These are phyloP conservation scores for Chenopodium album DNA, from an alignment of 148 eudicot genomes.

Conservation along the genomic window DNA sequence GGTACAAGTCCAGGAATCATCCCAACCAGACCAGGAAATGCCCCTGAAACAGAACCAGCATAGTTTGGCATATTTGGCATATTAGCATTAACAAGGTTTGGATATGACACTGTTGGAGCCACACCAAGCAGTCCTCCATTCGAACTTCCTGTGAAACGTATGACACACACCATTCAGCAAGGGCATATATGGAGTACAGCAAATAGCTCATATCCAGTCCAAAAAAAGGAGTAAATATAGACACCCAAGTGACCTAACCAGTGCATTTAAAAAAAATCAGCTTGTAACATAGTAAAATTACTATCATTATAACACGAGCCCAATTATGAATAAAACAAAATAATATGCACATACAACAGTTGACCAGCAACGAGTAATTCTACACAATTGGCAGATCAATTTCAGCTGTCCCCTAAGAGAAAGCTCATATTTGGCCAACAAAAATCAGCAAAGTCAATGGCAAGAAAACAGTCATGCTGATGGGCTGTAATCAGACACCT, in stretches of 20 bases:
- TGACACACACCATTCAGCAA: not conserved
- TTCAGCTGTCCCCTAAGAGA: not conserved
- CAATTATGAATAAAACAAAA: not conserved
- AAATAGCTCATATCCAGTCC: constrained; percentile 2
- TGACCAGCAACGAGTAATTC: not conserved
- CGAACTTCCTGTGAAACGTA: constrained; percentile 53
- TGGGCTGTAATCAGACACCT: not conserved
- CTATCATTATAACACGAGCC: not conserved
- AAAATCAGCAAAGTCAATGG: not conserved
- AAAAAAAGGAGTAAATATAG: not conserved
- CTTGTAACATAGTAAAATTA: not conserved
- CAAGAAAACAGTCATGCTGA: not conserved
- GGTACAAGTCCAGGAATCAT: constrained; percentile 85
- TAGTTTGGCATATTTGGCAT: constrained; percentile 99
- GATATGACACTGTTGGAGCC: constrained; percentile 61
- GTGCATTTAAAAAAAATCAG: not conserved
- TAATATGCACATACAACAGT: not conserved
- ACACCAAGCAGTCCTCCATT: constrained; percentile 84
- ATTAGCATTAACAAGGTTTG: constrained; percentile 82
- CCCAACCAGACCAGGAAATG: constrained; percentile 87
- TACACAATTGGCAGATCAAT: not conserved
- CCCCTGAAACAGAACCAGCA: constrained; percentile 96
- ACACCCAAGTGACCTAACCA: not conserved
- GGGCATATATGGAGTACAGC: not conserved
- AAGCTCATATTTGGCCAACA: not conserved